phyloP scores from a whole-genome alignment of 257 asterid species.

The Solanum appendiculatum region DNA sequence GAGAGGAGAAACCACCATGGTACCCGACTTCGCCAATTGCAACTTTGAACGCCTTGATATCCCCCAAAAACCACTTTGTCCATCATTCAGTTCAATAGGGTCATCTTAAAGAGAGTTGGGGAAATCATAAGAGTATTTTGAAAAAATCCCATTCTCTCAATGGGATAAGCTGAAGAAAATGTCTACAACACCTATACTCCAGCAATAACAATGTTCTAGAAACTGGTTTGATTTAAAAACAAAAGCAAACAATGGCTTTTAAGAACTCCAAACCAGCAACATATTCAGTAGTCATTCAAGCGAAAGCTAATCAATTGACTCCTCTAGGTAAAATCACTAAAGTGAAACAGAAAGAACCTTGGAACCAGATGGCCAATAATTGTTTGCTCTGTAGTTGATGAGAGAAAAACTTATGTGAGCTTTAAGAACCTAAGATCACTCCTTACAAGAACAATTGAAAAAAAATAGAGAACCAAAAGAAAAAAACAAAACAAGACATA shows the following conservation, averaged over 20 bases:
- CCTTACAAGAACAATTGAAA: background rate
- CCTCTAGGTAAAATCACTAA: background rate
- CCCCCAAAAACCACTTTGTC: too few relatives aligned
- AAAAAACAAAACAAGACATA: too few relatives aligned
- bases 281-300: background rate
- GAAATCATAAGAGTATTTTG: background rate
- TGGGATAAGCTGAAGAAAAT: background rate
- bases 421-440: too few relatives aligned
- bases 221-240: background rate
- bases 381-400: background rate
- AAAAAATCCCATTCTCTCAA: background rate
- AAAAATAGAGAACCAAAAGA: too few relatives aligned
- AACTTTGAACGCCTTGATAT: too few relatives aligned
- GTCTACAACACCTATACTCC: background rate
- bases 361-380: background rate
- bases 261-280: background rate
- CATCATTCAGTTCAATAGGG: too few relatives aligned
- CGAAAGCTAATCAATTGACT: background rate
- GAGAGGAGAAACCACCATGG: too few relatives aligned
- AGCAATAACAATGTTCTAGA: background rate
- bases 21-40: too few relatives aligned
- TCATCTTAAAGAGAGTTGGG: too few relatives aligned
- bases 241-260: background rate
- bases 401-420: background rate
- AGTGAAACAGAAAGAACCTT: background rate